A percentile compares a stretch with the other conserved stretches of the same genome.
These are phyloP conservation scores for Apostasia shenzhenica DNA, from an alignment of 106 monocot genomes.

Conservation along the genomic window DNA sequence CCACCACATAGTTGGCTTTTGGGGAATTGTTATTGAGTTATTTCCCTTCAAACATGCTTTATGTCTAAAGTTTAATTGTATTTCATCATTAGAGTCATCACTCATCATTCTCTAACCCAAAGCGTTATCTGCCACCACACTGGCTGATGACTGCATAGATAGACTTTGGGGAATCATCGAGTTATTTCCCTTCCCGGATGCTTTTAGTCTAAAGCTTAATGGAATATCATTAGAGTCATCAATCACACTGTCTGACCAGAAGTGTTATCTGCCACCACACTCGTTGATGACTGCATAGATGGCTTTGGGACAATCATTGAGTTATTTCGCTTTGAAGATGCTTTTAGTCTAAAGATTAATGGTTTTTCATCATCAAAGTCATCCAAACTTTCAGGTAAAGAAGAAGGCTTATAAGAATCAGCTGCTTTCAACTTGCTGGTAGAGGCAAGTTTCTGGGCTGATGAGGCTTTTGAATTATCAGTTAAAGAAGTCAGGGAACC, in stretches of 20 bases:
- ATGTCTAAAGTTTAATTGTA: slow-evolving; percentile 39
- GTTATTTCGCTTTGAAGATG: slow-evolving; percentile 10
- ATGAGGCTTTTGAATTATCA: slow-evolving; percentile 5
- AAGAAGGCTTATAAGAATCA: background rate
- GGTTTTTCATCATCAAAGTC: slow-evolving; percentile 26
- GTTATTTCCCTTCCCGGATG: slow-evolving; percentile 9
- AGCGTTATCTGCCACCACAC: background rate
- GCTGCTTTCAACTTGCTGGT: background rate
- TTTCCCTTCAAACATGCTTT: background rate
- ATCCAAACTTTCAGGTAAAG: slow-evolving; percentile 13
- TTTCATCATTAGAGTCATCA: slow-evolving; percentile 45
- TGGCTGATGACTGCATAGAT: background rate
- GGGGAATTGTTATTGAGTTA: no score
- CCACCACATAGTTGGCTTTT: no score
- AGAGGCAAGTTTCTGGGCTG: slow-evolving; percentile 4
- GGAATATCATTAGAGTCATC: slow-evolving; percentile 22
- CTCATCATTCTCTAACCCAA: background rate
- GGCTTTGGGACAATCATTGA: background rate
- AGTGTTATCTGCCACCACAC: background rate
- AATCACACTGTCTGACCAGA: background rate
- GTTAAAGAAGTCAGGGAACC: slow-evolving; percentile 6
- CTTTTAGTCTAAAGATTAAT: slow-evolving; percentile 12
- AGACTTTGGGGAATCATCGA: slow-evolving; percentile 20
- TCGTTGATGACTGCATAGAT: background rate
- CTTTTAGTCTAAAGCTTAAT: slow-evolving; percentile 13